Percentiles rank a stretch among this genome's conserved stretches.
Conservation (phyloP, 805 yeast genomes). For the Suhomyces tanzawaensis region DNA sequence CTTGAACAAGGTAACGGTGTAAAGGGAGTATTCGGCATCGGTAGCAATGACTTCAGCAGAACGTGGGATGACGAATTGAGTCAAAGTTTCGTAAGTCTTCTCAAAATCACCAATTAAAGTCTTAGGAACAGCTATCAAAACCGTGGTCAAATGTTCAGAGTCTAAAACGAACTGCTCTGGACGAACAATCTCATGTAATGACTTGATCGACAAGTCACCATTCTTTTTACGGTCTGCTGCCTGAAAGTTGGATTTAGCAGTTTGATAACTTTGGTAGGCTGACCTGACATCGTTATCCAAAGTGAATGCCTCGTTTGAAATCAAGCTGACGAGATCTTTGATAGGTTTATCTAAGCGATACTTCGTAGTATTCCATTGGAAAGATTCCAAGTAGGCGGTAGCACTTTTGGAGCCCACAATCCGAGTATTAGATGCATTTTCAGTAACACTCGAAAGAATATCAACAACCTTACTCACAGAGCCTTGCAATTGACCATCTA, state of each 20-base stretch:
- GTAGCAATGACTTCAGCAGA: constrained; percentile 67
- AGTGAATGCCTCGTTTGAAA: constrained; percentile 74
- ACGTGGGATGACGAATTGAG: constrained; percentile 87
- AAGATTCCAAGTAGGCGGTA: constrained; percentile 65
- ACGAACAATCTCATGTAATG: constrained; percentile 83
- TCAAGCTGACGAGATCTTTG: constrained; percentile 64
- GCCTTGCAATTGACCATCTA: constrained; percentile 72
- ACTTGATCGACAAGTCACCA: constrained; percentile 89
- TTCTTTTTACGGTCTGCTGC: constrained; percentile 91
- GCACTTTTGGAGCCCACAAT: constrained; percentile 47
- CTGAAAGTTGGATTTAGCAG: constrained; percentile 77
- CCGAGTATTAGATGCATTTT: constrained; percentile 20
- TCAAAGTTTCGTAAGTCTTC: constrained; percentile 69
- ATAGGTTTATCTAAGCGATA: constrained; percentile 83
- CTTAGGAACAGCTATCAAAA: constrained; percentile 87
- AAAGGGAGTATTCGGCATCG: constrained; percentile 74
- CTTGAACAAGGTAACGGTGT: constrained; percentile 79
- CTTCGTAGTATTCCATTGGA: constrained; percentile 86
- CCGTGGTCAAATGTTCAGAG: constrained; percentile 82
- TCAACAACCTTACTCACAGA: constrained; percentile 78
- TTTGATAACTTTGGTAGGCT: constrained; percentile 71
- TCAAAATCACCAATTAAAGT: constrained; percentile 57
- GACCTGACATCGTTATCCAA: constrained; percentile 82
- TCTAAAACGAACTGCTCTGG: constrained; percentile 79
- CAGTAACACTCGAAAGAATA: constrained; percentile 49